Conservation (phyloP, 1,284 basidiomycete species). For the Sanghuangporus baumii region DNA sequence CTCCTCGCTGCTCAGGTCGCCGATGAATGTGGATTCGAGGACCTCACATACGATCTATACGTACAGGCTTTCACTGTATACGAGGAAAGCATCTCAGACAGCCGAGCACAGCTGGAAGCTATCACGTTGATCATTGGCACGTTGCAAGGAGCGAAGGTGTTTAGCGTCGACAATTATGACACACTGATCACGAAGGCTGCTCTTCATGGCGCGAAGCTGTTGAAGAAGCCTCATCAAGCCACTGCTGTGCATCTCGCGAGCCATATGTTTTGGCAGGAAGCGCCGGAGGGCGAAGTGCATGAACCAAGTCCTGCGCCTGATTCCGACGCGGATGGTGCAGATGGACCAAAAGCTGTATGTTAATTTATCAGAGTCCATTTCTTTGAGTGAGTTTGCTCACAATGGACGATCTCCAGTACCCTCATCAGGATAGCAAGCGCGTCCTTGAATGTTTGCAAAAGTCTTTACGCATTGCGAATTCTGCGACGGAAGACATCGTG, state of each 20-base stretch:
- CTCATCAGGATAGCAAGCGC: constrained; percentile 90
- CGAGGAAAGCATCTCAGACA: constrained; percentile 92
- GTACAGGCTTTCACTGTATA: constrained; percentile 95
- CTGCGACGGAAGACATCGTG: constrained; percentile 91
- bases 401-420: constrained; percentile 46
- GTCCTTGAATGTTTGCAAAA: constrained; percentile 95
- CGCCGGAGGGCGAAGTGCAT: constrained; percentile 31
- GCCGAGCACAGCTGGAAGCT: constrained; percentile 86
- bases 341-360: constrained; percentile 55
- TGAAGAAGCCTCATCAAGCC: constrained; percentile 96
- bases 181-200: constrained; percentile 95
- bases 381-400: constrained; percentile 11
- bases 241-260: constrained; percentile 91
- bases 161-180: constrained; percentile 89
- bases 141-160: constrained; percentile 78
- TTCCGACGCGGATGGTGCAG: constrained; percentile 40
- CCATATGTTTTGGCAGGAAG: constrained; percentile 95
- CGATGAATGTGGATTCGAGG: constrained; percentile 90
- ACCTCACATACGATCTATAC: constrained; percentile 92
- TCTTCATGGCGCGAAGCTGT: constrained; percentile 84
- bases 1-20: constrained; percentile 91
- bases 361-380: not conserved
- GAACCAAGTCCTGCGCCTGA: constrained; percentile 34
- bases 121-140: constrained; percentile 90
- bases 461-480: constrained; percentile 87